Percentiles rank a stretch among this genome's conserved stretches.
These are phyloP conservation scores for Mortierella polycephala DNA, from an alignment of 371 early-diverging fungal genomes.

Conservation along the genomic window DNA sequence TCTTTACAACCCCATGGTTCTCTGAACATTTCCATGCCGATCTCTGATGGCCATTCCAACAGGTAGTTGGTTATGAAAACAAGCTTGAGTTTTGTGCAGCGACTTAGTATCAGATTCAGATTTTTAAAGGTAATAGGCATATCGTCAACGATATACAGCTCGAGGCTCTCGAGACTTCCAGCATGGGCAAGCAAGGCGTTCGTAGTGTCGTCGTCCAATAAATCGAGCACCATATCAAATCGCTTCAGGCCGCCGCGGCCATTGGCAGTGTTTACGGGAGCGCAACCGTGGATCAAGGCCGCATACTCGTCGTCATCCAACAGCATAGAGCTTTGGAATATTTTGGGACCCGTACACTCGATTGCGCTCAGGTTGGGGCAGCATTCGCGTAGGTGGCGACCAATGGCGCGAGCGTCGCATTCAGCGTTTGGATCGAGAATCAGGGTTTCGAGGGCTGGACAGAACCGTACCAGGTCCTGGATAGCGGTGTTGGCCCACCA, in stretches of 20 bases:
- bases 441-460: conserved; percentile 2
- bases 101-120: background rate
- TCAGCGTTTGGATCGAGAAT: background rate
- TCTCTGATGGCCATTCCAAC: conserved; percentile 2
- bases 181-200: conserved; percentile 11
- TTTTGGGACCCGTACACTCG: background rate
- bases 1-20: background rate
- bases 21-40: background rate
- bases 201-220: background rate
- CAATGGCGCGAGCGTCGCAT: background rate
- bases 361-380: conserved; percentile 9
- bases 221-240: conserved; percentile 6
- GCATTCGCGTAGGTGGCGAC: background rate
- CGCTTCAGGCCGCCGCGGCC: background rate
- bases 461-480: conserved; percentile 2
- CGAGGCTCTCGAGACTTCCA: conserved; percentile 4
- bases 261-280: background rate
- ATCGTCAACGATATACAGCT: conserved; percentile 24
- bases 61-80: conserved; percentile 3
- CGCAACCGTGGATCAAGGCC: conserved; percentile 6
- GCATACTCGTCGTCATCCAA: conserved; percentile 3
- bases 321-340: background rate
- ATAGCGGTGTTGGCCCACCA: background rate
- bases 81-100: conserved; percentile 1
- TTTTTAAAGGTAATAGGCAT: conserved; percentile 6